phyloP scores from a whole-genome alignment of 805 yeast species.

The Cephaloascus fragrans region DNA sequence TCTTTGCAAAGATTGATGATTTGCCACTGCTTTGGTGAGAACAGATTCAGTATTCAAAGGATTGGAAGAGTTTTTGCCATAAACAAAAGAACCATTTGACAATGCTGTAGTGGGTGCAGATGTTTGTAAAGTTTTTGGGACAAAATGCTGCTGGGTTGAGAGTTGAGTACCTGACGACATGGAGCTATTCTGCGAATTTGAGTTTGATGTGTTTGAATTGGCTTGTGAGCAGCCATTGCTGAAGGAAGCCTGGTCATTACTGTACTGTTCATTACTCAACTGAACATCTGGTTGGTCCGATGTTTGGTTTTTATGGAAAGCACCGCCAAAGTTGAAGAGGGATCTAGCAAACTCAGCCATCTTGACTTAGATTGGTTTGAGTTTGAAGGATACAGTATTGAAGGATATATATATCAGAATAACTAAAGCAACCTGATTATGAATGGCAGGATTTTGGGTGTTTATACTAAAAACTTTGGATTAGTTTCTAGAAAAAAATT shows the following conservation, averaged over 20 bases:
- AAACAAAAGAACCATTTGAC: conserved; percentile 49
- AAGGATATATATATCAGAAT: neutral
- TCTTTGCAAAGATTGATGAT: conserved; percentile 6
- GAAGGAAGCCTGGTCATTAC: neutral
- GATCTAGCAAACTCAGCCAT: conserved; percentile 31
- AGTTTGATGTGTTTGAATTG: neutral
- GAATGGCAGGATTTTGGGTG: no score
- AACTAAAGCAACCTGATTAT: neutral
- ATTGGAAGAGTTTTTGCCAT: conserved; percentile 48
- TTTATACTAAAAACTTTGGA: no score
- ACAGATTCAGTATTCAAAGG: conserved; percentile 23
- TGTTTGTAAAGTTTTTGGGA: conserved; percentile 24
- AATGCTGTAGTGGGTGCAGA: conserved; percentile 65
- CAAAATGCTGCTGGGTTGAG: conserved; percentile 18
- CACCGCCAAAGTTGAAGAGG: conserved; percentile 22
- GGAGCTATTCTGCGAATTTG: neutral
- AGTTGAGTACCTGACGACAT: conserved; percentile 1
- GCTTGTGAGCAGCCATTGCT: neutral
- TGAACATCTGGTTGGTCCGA: neutral
- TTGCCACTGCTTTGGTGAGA: conserved; percentile 17
- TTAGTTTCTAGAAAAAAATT: no score
- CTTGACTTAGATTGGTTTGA: no score
- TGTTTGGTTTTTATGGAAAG: conserved; percentile 5
- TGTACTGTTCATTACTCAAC: neutral
- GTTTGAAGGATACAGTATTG: no score